These are phyloP conservation scores for Pichia sp. DNA, from an alignment of 1,139 yeast genomes.

Conservation along the genomic window DNA sequence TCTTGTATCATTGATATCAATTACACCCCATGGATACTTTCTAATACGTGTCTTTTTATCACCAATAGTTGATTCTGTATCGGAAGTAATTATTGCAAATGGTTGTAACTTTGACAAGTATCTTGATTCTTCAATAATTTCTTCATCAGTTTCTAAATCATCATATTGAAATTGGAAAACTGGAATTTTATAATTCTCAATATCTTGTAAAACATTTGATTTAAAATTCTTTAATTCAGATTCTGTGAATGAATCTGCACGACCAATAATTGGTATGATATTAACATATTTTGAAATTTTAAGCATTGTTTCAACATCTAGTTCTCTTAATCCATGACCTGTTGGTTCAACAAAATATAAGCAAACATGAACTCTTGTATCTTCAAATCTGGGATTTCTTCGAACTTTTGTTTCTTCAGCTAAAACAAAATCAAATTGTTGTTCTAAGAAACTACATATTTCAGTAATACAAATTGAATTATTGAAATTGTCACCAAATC, in stretches of 20 bases:
- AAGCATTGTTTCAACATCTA: slow-evolving; percentile 46
- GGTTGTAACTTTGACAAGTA: slow-evolving; percentile 38
- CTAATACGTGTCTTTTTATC: slow-evolving; percentile 32
- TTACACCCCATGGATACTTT: slow-evolving; percentile 41
- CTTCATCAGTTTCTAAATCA: slow-evolving; percentile 31
- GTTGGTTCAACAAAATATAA: slow-evolving; percentile 56
- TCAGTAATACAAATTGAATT: slow-evolving; percentile 34
- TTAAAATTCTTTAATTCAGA: slow-evolving; percentile 42
- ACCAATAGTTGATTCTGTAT: slow-evolving; percentile 37
- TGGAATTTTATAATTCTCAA: slow-evolving; percentile 39
- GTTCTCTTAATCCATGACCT: slow-evolving; percentile 45
- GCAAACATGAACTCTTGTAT: slow-evolving; percentile 58
- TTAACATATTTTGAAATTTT: slow-evolving; percentile 45
- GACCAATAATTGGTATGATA: slow-evolving; percentile 50
- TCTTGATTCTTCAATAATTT: slow-evolving; percentile 26
- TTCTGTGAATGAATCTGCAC: slow-evolving; percentile 51
- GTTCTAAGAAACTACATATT: slow-evolving; percentile 46
- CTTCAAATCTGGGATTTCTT: slow-evolving; percentile 48
- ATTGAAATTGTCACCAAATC: slow-evolving; percentile 69
- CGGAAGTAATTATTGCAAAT: slow-evolving; percentile 44
- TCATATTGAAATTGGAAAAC: slow-evolving; percentile 44
- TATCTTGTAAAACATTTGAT: slow-evolving; percentile 38
- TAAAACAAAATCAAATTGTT: slow-evolving; percentile 48
- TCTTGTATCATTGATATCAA: slow-evolving; percentile 40
- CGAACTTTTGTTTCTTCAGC: slow-evolving; percentile 56